Evolutionary conservation across 2,329 filamentous ascomycete genomes (phyloP).

Genomic region (Aspergillus hiratsukae): DNA sequence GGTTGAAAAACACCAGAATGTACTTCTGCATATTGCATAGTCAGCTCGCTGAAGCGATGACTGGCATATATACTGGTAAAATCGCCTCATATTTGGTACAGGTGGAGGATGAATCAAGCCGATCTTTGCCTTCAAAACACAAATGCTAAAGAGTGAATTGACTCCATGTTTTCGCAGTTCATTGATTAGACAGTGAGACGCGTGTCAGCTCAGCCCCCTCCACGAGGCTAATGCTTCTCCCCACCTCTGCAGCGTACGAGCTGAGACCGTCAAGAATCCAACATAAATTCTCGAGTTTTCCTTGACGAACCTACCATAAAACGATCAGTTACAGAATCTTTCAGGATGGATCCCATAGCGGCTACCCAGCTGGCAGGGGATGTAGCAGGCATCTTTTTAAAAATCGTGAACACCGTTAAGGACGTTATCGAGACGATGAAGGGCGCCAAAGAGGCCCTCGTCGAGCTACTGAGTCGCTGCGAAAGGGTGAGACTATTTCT

Average conservation of each 20-base stretch:
- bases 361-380: background rate
- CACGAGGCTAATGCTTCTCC: background rate
- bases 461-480: background rate
- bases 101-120: background rate
- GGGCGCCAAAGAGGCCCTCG: background rate
- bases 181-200: background rate
- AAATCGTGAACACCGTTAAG: background rate
- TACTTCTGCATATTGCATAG: background rate
- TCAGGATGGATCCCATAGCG: conserved; percentile 4
- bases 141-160: background rate
- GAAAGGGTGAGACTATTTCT: background rate
- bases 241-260: background rate
- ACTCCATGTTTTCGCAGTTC: background rate
- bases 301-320: background rate
- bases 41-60: background rate
- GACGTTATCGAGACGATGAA: conserved; percentile 2
- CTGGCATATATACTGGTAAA: background rate
- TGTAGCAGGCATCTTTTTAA: conserved; percentile 1
- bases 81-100: background rate
- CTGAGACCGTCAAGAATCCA: background rate
- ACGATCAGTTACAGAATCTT: background rate
- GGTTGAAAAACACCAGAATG: background rate
- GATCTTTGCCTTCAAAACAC: background rate
- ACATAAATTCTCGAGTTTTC: background rate
- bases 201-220: background rate